phyloP scores from a whole-genome alignment of 148 eudicot species.

The Limonium bicolor region DNA sequence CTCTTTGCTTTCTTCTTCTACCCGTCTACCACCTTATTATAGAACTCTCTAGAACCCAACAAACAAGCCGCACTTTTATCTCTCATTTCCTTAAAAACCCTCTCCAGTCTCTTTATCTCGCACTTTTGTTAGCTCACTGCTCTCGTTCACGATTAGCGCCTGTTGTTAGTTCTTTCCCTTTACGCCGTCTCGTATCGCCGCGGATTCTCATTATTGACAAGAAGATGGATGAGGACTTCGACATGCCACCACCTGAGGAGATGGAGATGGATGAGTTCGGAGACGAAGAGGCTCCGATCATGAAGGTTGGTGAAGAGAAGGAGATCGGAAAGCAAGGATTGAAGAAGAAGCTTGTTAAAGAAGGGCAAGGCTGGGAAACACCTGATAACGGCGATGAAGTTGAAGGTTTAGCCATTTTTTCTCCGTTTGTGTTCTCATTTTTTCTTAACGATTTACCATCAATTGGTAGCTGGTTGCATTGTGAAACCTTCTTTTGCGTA shows the following conservation, averaged over 20 bases:
- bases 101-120: background rate
- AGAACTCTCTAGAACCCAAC: slow-evolving; percentile 27
- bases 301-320: slow-evolving; percentile 83
- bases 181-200: slow-evolving; percentile 4
- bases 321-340: slow-evolving; percentile 67
- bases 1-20: background rate
- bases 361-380: slow-evolving; percentile 78
- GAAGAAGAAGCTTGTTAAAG: slow-evolving; percentile 88
- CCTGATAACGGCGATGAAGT: slow-evolving; percentile 92
- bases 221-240: slow-evolving; percentile 60
- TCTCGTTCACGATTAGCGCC: background rate
- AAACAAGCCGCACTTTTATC: background rate
- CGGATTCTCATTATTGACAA: too few relatives aligned
- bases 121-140: slow-evolving; percentile 4
- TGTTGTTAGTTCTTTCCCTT: too few relatives aligned
- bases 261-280: slow-evolving; percentile 48
- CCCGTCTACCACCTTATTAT: background rate
- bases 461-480: background rate
- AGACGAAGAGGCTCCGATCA: slow-evolving; percentile 20
- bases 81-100: background rate
- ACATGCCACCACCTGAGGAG: slow-evolving; percentile 43
- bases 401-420: slow-evolving; percentile 29
- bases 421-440: background rate
- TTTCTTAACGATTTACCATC: background rate
- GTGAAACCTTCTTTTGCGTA: background rate